Base-by-base conservation (phyloP, 208 protist genomes). In the Trypanosoma scelopori region DNA sequence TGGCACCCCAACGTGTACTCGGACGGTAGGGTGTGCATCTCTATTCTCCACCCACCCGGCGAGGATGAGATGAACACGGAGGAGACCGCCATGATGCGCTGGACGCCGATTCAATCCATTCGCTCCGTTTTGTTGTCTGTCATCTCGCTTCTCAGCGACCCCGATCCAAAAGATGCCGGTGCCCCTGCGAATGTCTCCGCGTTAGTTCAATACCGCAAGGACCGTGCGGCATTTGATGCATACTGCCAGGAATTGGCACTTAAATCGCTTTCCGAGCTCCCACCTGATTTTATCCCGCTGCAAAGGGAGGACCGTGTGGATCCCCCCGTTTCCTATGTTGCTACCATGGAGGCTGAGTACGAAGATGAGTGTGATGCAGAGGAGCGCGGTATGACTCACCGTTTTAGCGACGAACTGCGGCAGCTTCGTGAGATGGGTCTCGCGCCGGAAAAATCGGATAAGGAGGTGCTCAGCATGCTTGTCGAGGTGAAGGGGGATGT, bases 1-100 rank as follows among this genome's bases (percentile, higher is more conserved):
- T 99, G 96, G 94, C 98, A 99, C 82, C 98, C 98, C n/a, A 99
- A 99, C 69, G 87, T 95, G 37, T 99, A 98, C 65, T 45, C 65
- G 11, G 91, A 99, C 52, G 98, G 98, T 3, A 71, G 80, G 18
- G 97, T 99, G 50, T 99, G 98, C 84, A 99, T 99, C 68, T 98
- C 89, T 50, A 99, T 99, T 71, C 87, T 99, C 30, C 98, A 99
- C 67, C 85, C 97, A 9, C 98, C 98, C 0, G 97, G 97, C 42
- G 97, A 97, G 35, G 98, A 99, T 74, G 92, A 92, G 64, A 93
- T 93, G 76, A 97, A 91, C 57, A 80, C 79, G 12, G 82, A 94
- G 53, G 82, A 95, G 58, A 94, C 77, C 2, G 87, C 91, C 9
- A 92, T 96, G 87, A 98, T 98, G 88, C 85, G 97, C 20, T 99